Base-by-base conservation (phyloP, 768 basidiomycete genomes). In the Termitomyces sp. region DNA sequence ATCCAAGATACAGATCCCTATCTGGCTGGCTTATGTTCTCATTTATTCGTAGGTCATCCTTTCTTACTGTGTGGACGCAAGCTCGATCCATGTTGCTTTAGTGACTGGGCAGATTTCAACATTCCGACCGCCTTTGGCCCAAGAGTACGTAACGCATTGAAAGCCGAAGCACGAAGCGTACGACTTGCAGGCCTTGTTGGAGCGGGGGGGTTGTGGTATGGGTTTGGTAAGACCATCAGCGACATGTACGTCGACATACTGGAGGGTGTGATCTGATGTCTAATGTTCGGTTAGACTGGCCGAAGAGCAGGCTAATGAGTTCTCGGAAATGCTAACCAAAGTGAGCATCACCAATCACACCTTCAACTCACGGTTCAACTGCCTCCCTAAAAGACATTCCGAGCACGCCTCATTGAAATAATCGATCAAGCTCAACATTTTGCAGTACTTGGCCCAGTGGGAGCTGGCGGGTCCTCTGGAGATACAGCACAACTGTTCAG, bases 371-470 rank as follows among this genome's bases (percentile, higher is more conserved):
- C 22, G 46, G 20, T 20, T 42, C 25, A 40, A 31, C 40, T 25
- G 11, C 41, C 18, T 20, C 40, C 10, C 51, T 35, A 15, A 38
- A 56, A 93, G 92, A 84, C 89, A 38, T 92, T 91, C 73, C 84
- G 80, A 38, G 79, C 76, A 43, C 89, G 91, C 38, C 75, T 93
- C 1, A 77, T 81, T n/a, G 92, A 89, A 66, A 79, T 85, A 44
- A 83, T 89, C 57, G 92, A 89, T 70, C 92, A 94, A 69, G 91
- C 92, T 1, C 91, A 93, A 61, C 90, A 94, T 64, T 94, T 94
- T 70, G 91, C 86, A 33, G 78, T 83, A 0, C 68, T 88, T 16
- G 88, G 85, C 25, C 77, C 81, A 40, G 76, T 76, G n/a, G 80
- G 81, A 18, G 76, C 78, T 11, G 78, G 80, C 3, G 73, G 80